Conservation (phyloP, 1,284 basidiomycete species). For the Earliella scabrosa region DNA sequence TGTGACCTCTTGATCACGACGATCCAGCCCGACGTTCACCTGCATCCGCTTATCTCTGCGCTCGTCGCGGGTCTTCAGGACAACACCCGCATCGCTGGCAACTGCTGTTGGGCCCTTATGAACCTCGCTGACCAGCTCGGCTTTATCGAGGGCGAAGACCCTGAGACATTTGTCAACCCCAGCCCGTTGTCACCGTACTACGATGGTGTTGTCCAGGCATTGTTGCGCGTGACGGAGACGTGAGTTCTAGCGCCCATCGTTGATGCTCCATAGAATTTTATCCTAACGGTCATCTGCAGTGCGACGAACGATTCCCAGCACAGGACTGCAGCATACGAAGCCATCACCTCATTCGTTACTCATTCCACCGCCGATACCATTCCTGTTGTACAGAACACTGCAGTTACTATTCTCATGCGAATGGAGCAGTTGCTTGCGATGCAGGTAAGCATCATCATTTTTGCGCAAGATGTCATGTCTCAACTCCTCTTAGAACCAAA, state of each 20-base stretch:
- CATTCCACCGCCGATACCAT: constrained; percentile 86
- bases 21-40: constrained; percentile 90
- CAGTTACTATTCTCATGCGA: constrained; percentile 81
- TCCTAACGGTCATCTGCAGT: constrained; percentile 44
- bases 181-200: constrained; percentile 89
- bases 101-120: constrained; percentile 97
- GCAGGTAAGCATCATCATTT: constrained; percentile 53
- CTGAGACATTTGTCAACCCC: constrained; percentile 53
- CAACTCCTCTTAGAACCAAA: constrained; percentile 72
- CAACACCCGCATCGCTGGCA: constrained; percentile 86
- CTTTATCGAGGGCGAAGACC: constrained; percentile 65
- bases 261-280: no score
- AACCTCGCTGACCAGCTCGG: constrained; percentile 88
- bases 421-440: constrained; percentile 90
- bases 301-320: constrained; percentile 90
- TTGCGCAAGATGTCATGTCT: not conserved
- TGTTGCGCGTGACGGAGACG: constrained; percentile 88
- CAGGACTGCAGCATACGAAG: constrained; percentile 96
- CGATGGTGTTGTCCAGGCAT: constrained; percentile 82
- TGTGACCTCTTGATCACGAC: constrained; percentile 88
- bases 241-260: no score
- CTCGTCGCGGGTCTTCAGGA: constrained; percentile 86
- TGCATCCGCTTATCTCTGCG: constrained; percentile 84
- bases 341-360: constrained; percentile 86
- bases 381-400: constrained; percentile 82